These are phyloP conservation scores for Sarocladiaceae sp. DNA, from an alignment of 2,329 filamentous ascomycete species.

Conservation along the genomic window DNA sequence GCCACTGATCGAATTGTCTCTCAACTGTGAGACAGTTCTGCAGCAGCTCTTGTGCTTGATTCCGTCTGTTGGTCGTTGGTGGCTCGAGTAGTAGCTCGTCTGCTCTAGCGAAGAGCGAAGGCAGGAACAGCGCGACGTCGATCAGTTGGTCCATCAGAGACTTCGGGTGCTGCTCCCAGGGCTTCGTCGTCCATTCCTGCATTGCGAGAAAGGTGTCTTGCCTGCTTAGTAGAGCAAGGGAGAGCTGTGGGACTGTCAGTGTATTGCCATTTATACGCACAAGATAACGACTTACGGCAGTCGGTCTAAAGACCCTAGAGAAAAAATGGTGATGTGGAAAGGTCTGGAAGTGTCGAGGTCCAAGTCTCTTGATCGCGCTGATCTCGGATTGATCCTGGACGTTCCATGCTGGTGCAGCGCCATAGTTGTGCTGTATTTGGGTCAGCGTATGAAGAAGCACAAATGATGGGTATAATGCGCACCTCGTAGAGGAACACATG, in stretches of 20 bases:
- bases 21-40: slow-evolving; percentile 44
- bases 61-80: slow-evolving; percentile 35
- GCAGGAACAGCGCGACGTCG: slow-evolving; percentile 44
- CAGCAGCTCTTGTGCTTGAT: slow-evolving; percentile 45
- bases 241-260: slow-evolving; percentile 28
- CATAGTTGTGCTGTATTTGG: slow-evolving; percentile 38
- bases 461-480: slow-evolving; percentile 16
- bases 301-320: slow-evolving; percentile 48
- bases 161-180: slow-evolving; percentile 50
- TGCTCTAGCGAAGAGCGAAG: slow-evolving; percentile 39
- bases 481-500: slow-evolving; percentile 54
- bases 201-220: slow-evolving; percentile 46
- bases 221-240: slow-evolving; percentile 44
- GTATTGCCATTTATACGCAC: not conserved
- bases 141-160: slow-evolving; percentile 47
- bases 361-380: slow-evolving; percentile 34
- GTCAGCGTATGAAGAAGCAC: not conserved
- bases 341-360: slow-evolving; percentile 40
- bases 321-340: slow-evolving; percentile 58
- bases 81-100: slow-evolving; percentile 37
- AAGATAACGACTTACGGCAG: slow-evolving; percentile 38
- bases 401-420: slow-evolving; percentile 22
- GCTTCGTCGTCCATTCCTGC: slow-evolving; percentile 46
- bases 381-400: slow-evolving; percentile 16
- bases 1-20: slow-evolving; percentile 44